Evolutionary conservation across 163 green algal species (phyloP), one percentile per base, ranked within the genome.

Genomic region (Volvox carteri): DNA sequence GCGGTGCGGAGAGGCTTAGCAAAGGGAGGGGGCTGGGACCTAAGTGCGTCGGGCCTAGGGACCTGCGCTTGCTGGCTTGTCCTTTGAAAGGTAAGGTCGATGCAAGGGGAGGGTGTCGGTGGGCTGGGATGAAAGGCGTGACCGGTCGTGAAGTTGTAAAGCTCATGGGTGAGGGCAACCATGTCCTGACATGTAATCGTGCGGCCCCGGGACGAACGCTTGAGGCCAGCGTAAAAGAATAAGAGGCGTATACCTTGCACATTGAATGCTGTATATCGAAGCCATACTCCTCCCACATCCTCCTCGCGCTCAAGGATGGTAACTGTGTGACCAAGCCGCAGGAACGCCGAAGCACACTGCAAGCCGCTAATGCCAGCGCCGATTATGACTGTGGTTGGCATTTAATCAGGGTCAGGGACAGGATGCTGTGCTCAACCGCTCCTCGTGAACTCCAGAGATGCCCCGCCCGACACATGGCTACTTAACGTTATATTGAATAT

Each of bases 241-340:
- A n/a, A n/a, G n/a, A n/a, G 54, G 19, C 4, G 5, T 52, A 30
- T 44, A 89, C 84, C 84, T 68, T 84, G 84, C 18, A 84, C 54
- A 30, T 37, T 76, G 12, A 84, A 84, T 0, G 28, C 42, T 8
- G 54, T 84, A 21, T 84, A 89, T 0, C 39, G 41, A 14, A 84
- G 72, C 84, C 84, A 89, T 41, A 84, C 84, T 9, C 84, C 84
- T 18, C 72, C 70, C 18, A 89, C 72, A 23, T 89, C 84, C 41
- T 89, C 84, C 23, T 65, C 33, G 12, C 54, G n/a, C 72, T 89
- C 84, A 8, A 89, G 54, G 4, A 89, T 35, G 1, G n/a, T 52
- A 0, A 89, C 84, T 1, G n/a, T 41, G 44, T 89, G 84, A 1
- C 84, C 84, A 18, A 89, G 30, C 11, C 54, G 72, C 2, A 89